These are phyloP conservation scores for Medicago lupulina DNA, from an alignment of 306 rosid genomes.

Conservation along the genomic window DNA sequence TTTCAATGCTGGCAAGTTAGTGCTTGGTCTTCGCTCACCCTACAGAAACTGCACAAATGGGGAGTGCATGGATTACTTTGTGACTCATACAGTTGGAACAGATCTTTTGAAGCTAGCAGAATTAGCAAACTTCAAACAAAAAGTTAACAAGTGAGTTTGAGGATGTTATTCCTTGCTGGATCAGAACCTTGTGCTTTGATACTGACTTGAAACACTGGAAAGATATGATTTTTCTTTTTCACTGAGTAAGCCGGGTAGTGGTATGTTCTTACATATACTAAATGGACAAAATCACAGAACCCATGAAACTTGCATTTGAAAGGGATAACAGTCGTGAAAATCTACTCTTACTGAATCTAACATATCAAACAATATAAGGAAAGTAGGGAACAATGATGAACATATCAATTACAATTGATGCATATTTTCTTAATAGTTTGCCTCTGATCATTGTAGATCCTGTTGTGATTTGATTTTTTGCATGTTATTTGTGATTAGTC, in stretches of 20 bases:
- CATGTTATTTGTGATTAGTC: background rate
- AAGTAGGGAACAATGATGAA: background rate
- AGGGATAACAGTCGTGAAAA: background rate
- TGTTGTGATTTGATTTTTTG: slow-evolving; percentile 3
- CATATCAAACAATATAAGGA: background rate
- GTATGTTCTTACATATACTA: background rate
- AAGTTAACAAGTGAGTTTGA: background rate
- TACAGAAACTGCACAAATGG: background rate
- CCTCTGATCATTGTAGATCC: slow-evolving; percentile 4
- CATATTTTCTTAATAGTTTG: background rate
- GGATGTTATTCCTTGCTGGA: background rate
- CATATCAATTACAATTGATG: slow-evolving; percentile 1
- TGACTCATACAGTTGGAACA: background rate
- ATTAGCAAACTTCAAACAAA: background rate
- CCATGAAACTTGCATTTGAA: background rate
- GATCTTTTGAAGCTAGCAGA: background rate
- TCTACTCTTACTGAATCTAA: background rate
- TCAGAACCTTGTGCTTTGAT: background rate
- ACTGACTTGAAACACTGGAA: background rate
- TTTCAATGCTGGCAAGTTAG: background rate
- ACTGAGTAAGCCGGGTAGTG: background rate
- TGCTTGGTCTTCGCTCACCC: background rate
- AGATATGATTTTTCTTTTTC: background rate
- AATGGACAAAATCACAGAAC: background rate
- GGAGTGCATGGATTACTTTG: background rate